Evolutionary conservation across 2,329 filamentous ascomycete species (phyloP).

Genomic region (Monilinia fructigena): DNA sequence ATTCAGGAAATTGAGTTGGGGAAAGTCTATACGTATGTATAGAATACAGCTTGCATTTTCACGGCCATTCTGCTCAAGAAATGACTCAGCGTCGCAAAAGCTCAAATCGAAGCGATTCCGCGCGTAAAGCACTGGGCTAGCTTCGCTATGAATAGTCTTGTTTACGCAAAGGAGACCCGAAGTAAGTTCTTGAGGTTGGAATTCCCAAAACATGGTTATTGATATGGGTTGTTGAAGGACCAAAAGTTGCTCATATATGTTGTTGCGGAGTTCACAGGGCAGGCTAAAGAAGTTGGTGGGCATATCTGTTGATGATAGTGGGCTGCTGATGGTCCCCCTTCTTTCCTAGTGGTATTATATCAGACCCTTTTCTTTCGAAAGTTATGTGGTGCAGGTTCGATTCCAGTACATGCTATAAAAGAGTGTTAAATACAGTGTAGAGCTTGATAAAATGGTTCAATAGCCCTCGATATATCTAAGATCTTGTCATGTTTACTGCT

Average conservation of each 20-base stretch:
- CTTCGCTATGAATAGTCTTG: constrained; percentile 32
- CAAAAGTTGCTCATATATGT: constrained; percentile 18
- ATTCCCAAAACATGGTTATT: background rate
- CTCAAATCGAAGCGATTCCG: constrained; percentile 33
- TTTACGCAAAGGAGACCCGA: constrained; percentile 28
- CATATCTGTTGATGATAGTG: constrained; percentile 11
- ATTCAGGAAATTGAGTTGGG: constrained; percentile 25
- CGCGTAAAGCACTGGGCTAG: constrained; percentile 31
- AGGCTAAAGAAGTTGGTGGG: constrained; percentile 22
- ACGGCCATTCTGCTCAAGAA: constrained; percentile 31
- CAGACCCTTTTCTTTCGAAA: too few species aligned
- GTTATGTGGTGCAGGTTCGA: background rate
- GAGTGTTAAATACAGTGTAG: background rate
- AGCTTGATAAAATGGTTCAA: background rate
- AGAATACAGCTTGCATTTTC: constrained; percentile 30
- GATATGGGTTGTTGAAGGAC: background rate
- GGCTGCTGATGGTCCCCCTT: background rate
- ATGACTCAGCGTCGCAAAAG: constrained; percentile 18
- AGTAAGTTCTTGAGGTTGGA: constrained; percentile 8
- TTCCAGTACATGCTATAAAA: background rate
- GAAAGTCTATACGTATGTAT: constrained; percentile 28
- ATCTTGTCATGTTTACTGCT: too few species aligned
- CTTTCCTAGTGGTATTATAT: background rate
- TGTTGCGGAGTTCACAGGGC: constrained; percentile 22
- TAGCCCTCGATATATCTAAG: too few species aligned